Evolutionary conservation across 805 yeast genomes (phyloP), one percentile per base, ranked within the genome.

Genomic region (Candida yuanshanica): DNA sequence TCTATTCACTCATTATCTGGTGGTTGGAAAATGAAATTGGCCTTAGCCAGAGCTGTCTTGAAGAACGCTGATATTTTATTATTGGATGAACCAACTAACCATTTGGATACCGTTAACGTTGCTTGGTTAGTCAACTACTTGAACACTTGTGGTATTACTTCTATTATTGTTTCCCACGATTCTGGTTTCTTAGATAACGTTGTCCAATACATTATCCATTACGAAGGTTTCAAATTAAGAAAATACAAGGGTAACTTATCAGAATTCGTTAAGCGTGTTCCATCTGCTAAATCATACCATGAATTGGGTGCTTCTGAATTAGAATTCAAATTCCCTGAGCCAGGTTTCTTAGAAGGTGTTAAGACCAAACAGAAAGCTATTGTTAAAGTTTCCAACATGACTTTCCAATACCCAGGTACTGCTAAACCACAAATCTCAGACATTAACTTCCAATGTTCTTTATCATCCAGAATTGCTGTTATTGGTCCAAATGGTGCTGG

Each of bases 401-500:
- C 95, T 60, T 93, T 93, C 97, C 98, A 91, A 82, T 93, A 93
- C 78, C 96, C 95, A 71, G 99, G 99, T 80, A 91, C 99, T 56
- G 46, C 84, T 58, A 89, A 86, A 76, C 99, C 99, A 62, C 99
- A 93, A 79, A 77, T 93, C 60, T 49, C 66, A 46, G 89, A 86
- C 74, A 82, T 93, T 59, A 82, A 83, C 71, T 93, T 93, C 97
- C 98, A 93, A 80, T 89, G 96, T 81, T 93, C 99, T 53, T 79
- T 93, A 66, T 91, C 98, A 50, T 91, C 99, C 36, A 91, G 99
- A 84, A 93, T 93, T 86, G 99, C 99, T 60, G 98, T 93, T 69
- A 91, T 93, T 77, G 99, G 99, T 74, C 99, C 99, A 73, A 93
- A 93, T 75, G 99, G 99, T 87, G 99, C 99, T 68, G 99, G 99